Evolutionary conservation across 192 early-diverging fungal genomes (phyloP).

Genomic region (Podila clonocystis): DNA sequence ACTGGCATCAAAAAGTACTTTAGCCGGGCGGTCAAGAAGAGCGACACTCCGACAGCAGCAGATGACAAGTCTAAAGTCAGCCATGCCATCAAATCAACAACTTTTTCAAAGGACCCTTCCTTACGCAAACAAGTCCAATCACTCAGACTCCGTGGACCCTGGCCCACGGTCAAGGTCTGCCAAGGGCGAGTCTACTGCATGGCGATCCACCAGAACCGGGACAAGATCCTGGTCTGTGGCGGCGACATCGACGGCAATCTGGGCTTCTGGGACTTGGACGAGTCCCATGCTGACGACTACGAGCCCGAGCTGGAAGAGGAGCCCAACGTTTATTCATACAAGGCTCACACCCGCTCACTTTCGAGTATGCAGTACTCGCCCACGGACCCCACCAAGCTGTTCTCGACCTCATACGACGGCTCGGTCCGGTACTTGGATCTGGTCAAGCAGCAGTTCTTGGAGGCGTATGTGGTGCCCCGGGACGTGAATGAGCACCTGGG

Average conservation of each 20-base stretch:
- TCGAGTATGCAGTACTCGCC: slow-evolving; percentile 60
- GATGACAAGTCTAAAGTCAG: slow-evolving; percentile 21
- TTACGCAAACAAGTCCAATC: slow-evolving; percentile 29
- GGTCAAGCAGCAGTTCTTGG: slow-evolving; percentile 57
- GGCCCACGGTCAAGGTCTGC: slow-evolving; percentile 63
- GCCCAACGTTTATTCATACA: slow-evolving; percentile 61
- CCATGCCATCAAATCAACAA: slow-evolving; percentile 9
- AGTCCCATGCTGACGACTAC: slow-evolving; percentile 40
- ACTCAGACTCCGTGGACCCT: slow-evolving; percentile 50
- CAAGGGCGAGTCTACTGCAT: slow-evolving; percentile 57
- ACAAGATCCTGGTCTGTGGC: slow-evolving; percentile 61
- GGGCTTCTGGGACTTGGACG: slow-evolving; percentile 69
- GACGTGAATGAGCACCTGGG: slow-evolving; percentile 41
- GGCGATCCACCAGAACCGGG: slow-evolving; percentile 64
- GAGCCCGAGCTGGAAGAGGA: slow-evolving; percentile 55
- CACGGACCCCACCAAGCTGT: slow-evolving; percentile 57
- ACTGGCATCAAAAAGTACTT: slow-evolving; percentile 38
- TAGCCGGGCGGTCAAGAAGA: slow-evolving; percentile 1
- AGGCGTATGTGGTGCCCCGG: slow-evolving; percentile 56
- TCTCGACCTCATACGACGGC: slow-evolving; percentile 68
- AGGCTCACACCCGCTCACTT: slow-evolving; percentile 60
- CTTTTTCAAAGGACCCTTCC: slow-evolving; percentile 22
- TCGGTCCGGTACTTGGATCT: slow-evolving; percentile 69
- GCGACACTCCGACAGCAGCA: background rate
- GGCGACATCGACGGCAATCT: slow-evolving; percentile 62